Evolutionary conservation across 2,329 filamentous ascomycete genomes (phyloP).

Genomic region (Penicillium corylophilum): DNA sequence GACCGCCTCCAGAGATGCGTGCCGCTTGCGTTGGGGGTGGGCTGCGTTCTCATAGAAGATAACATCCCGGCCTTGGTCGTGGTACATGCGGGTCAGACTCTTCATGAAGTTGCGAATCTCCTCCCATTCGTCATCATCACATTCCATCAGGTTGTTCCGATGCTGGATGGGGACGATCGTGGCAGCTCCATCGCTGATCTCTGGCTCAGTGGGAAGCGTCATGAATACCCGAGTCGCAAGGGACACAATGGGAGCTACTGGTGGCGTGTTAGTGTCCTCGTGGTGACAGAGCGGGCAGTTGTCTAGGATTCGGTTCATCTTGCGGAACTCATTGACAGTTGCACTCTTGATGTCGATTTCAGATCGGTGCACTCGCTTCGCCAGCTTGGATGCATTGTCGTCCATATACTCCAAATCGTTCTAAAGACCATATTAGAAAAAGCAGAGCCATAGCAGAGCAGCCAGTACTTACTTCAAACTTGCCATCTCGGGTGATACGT

Average conservation of each 20-base stretch:
- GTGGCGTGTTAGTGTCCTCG: slow-evolving; percentile 75
- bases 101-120: slow-evolving; percentile 99
- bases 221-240: slow-evolving; percentile 83
- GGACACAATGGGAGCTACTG: slow-evolving; percentile 80
- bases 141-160: slow-evolving; percentile 87
- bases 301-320: slow-evolving; percentile 82
- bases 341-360: slow-evolving; percentile 83
- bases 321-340: slow-evolving; percentile 85
- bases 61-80: slow-evolving; percentile 86
- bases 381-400: slow-evolving; percentile 89
- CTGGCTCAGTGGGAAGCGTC: slow-evolving; percentile 85
- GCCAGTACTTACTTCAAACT: slow-evolving; percentile 64
- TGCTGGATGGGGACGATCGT: slow-evolving; percentile 89
- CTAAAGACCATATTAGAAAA: slow-evolving; percentile 31
- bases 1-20: slow-evolving; percentile 82
- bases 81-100: slow-evolving; percentile 87
- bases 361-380: slow-evolving; percentile 81
- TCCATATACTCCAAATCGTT: slow-evolving; percentile 96
- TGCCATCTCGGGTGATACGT: slow-evolving; percentile 87
- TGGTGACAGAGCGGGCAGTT: slow-evolving; percentile 88
- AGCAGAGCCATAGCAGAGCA: background rate
- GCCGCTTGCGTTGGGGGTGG: slow-evolving; percentile 70
- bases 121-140: slow-evolving; percentile 99
- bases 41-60: slow-evolving; percentile 98
- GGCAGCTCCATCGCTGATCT: slow-evolving; percentile 77